phyloP scores from a whole-genome alignment of 73 alveolate genomes.

The Paramecium biaurelia region DNA sequence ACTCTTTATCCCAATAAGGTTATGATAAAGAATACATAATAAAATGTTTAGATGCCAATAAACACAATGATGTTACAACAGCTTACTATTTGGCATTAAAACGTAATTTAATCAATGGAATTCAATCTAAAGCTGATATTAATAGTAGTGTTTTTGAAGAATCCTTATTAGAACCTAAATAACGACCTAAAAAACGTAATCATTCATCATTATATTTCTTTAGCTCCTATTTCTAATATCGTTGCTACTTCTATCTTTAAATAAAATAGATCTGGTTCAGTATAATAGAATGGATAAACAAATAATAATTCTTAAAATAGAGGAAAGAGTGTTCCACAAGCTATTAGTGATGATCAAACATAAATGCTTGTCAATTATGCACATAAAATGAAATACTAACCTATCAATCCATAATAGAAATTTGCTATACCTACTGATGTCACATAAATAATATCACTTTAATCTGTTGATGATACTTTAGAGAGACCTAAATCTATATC shows the following conservation, averaged over 20 bases:
- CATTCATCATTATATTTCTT: not conserved
- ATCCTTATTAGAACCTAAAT: constrained; percentile 54
- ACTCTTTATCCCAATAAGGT: constrained; percentile 61
- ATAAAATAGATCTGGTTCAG: constrained; percentile 44
- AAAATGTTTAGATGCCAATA: constrained; percentile 71
- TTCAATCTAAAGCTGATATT: constrained; percentile 71
- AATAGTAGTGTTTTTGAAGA: constrained; percentile 46
- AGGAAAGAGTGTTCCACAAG: constrained; percentile 52
- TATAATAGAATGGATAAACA: not conserved
- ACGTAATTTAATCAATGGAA: constrained; percentile 73
- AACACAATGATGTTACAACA: constrained; percentile 81
- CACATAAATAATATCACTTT: not conserved
- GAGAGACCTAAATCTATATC: constrained; percentile 54
- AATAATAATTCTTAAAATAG: constrained; percentile 24
- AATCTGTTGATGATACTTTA: not conserved
- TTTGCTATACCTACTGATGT: constrained; percentile 42
- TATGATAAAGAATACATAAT: constrained; percentile 67
- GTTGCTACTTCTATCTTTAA: constrained; percentile 3
- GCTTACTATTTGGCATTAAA: constrained; percentile 74
- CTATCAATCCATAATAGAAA: constrained; percentile 39
- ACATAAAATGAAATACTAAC: not conserved
- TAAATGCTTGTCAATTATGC: constrained; percentile 45
- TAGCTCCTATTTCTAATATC: constrained; percentile 39
- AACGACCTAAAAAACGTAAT: constrained; percentile 58
- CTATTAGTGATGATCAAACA: constrained; percentile 46